These are phyloP conservation scores for Leccinum fuscescens DNA, from an alignment of 1,284 basidiomycete genomes.

Conservation along the genomic window DNA sequence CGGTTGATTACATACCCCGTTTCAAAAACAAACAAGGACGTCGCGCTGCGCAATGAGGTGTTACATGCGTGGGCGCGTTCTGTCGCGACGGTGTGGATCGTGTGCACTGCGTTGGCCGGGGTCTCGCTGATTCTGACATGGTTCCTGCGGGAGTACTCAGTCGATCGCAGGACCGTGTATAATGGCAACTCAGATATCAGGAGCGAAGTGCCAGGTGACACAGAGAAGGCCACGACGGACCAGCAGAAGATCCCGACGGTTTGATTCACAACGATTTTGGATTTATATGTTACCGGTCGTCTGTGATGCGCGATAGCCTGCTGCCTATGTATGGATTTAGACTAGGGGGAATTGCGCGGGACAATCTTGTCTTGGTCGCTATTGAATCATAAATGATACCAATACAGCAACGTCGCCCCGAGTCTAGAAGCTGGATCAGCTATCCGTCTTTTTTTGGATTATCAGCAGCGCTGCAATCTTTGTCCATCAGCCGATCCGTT, in stretches of 20 bases:
- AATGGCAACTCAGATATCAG: conserved; percentile 25
- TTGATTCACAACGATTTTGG: not conserved
- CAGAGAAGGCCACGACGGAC: not conserved
- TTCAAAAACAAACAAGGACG: conserved; percentile 40
- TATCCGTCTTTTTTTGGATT: too few species aligned
- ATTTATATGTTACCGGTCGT: not conserved
- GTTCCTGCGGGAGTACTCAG: conserved; percentile 58
- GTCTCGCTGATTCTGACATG: conserved; percentile 54
- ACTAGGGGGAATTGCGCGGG: too few species aligned
- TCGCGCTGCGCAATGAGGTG: conserved; percentile 45
- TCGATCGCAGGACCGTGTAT: conserved; percentile 51
- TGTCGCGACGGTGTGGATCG: conserved; percentile 71
- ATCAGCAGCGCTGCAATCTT: too few species aligned
- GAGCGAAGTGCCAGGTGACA: conserved; percentile 7
- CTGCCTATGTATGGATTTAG: not conserved
- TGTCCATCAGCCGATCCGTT: not conserved
- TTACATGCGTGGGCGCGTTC: conserved; percentile 69
- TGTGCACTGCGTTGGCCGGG: conserved; percentile 57
- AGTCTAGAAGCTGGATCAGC: too few species aligned
- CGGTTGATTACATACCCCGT: not conserved
- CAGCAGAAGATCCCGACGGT: not conserved
- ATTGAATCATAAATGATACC: too few species aligned
- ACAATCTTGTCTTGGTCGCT: too few species aligned
- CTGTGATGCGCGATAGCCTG: not conserved
- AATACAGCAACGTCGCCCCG: too few species aligned